phyloP scores from a whole-genome alignment of 192 early-diverging fungal species.

The Coemansia sp. region DNA sequence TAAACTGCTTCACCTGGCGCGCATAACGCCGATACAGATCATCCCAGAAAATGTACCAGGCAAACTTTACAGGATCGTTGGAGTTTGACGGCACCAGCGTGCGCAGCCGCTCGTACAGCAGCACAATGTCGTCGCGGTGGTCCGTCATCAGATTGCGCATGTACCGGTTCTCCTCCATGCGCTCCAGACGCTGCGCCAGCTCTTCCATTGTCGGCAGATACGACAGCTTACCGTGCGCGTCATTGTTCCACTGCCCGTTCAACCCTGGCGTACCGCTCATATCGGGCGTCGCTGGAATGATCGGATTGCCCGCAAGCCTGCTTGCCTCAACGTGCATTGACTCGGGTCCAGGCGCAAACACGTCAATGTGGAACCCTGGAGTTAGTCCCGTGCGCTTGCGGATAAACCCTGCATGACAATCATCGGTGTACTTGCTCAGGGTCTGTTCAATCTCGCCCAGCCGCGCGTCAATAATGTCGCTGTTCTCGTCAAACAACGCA shows the following conservation, averaged over 20 bases:
- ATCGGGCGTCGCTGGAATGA: slow-evolving; percentile 19
- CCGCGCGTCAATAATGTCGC: slow-evolving; percentile 53
- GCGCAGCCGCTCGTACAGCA: slow-evolving; percentile 51
- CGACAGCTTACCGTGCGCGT: slow-evolving; percentile 44
- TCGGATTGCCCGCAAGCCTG: neutral
- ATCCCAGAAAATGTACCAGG: slow-evolving; percentile 74
- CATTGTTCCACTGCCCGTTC: slow-evolving; percentile 39
- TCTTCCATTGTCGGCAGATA: slow-evolving; percentile 47
- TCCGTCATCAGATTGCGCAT: slow-evolving; percentile 40
- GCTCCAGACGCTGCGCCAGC: slow-evolving; percentile 36
- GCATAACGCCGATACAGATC: slow-evolving; percentile 64
- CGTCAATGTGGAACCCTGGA: slow-evolving; percentile 53
- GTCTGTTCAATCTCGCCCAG: slow-evolving; percentile 35
- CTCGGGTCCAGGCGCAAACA: slow-evolving; percentile 54
- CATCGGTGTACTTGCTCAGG: slow-evolving; percentile 48
- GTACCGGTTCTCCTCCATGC: slow-evolving; percentile 47
- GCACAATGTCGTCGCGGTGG: slow-evolving; percentile 38
- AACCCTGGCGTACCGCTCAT: slow-evolving; percentile 8
- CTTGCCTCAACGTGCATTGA: slow-evolving; percentile 33
- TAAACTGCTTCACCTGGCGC: slow-evolving; percentile 39
- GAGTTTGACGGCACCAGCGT: slow-evolving; percentile 42
- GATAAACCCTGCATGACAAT: slow-evolving; percentile 53
- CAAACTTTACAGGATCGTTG: slow-evolving; percentile 49
- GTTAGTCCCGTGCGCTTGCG: slow-evolving; percentile 56
- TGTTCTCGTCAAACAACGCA: slow-evolving; percentile 59